These are phyloP conservation scores for Penium margaritaceum DNA, from an alignment of 139 green algal genomes.

Conservation along the genomic window DNA sequence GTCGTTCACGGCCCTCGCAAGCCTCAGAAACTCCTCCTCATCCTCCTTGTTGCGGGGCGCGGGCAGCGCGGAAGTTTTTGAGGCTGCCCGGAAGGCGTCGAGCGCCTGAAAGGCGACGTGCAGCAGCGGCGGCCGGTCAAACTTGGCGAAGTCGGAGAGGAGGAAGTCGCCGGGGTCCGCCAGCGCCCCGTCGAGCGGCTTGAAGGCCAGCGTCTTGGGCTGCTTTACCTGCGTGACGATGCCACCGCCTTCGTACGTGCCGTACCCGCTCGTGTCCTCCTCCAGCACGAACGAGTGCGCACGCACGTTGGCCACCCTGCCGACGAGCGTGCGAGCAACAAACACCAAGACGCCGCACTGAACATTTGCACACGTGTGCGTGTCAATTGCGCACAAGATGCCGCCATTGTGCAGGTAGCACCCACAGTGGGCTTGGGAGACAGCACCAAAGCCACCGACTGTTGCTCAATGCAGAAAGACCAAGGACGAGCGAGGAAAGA, in stretches of 20 bases:
- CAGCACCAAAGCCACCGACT: no score
- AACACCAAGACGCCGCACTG: no score
- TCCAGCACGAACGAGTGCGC: slow-evolving; percentile 88
- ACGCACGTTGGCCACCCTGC: slow-evolving; percentile 79
- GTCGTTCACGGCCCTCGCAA: slow-evolving; percentile 65
- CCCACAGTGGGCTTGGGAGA: no score
- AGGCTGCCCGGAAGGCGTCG: slow-evolving; percentile 64
- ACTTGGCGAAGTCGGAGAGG: slow-evolving; percentile 90
- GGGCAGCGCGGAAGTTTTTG: slow-evolving; percentile 55
- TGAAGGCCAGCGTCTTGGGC: slow-evolving; percentile 76
- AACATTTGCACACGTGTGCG: no score
- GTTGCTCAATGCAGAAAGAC: no score
- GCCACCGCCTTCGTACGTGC: slow-evolving; percentile 67
- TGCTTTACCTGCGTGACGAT: slow-evolving; percentile 84
- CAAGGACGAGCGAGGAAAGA: no score
- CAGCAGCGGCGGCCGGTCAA: slow-evolving; percentile 79
- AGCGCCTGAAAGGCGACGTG: slow-evolving; percentile 91
- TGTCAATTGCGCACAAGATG: no score
- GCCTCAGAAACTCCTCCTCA: slow-evolving; percentile 59
- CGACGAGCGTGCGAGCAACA: no score
- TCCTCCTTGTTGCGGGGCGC: slow-evolving; percentile 60
- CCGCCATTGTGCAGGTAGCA: no score
- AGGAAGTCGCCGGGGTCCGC: slow-evolving; percentile 83
- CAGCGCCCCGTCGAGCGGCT: slow-evolving; percentile 63
- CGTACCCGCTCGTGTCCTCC: slow-evolving; percentile 70